A percentile compares a stretch with the other conserved stretches of the same genome.
phyloP scores from a whole-genome alignment of 768 basidiomycete species.

The Mrakia hoshinonis region DNA sequence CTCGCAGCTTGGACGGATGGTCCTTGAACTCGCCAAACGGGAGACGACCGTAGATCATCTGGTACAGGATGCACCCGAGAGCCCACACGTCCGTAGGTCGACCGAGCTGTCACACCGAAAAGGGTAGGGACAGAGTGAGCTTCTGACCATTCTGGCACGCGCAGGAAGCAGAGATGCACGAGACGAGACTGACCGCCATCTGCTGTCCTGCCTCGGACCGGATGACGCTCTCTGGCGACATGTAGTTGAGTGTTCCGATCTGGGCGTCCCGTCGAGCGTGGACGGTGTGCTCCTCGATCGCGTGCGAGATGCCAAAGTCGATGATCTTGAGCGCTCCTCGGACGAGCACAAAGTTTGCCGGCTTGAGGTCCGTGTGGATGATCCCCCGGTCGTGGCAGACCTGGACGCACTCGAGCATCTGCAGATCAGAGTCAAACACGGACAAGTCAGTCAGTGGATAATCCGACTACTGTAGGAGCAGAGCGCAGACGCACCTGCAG shows the following conservation, averaged over 20 bases:
- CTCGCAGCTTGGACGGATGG: constrained; percentile 73
- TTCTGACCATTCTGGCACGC: not conserved
- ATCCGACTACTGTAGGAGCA: too few species aligned
- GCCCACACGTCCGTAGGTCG: constrained; percentile 97
- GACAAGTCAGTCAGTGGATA: not conserved
- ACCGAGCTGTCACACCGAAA: constrained; percentile 49
- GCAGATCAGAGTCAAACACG: not conserved
- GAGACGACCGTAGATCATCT: constrained; percentile 92
- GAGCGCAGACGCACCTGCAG: constrained; percentile 60
- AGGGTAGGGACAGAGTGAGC: not conserved
- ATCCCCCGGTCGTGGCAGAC: constrained; percentile 98
- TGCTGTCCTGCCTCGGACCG: constrained; percentile 64
- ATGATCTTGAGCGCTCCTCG: constrained; percentile 92
- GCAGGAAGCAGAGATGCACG: not conserved
- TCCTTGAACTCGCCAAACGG: constrained; percentile 75
- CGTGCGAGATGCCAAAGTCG: constrained; percentile 99
- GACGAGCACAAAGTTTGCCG: constrained; percentile 95
- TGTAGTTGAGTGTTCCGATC: constrained; percentile 97
- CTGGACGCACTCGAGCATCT: constrained; percentile 99
- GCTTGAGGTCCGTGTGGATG: constrained; percentile 96
- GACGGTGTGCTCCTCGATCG: constrained; percentile 95
- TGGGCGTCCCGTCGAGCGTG: constrained; percentile 96
- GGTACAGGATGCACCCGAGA: constrained; percentile 92
- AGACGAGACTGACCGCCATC: constrained; percentile 54
- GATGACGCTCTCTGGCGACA: constrained; percentile 96